Conservation (phyloP, 805 yeast genomes). For the Candida sakaeoensis region DNA sequence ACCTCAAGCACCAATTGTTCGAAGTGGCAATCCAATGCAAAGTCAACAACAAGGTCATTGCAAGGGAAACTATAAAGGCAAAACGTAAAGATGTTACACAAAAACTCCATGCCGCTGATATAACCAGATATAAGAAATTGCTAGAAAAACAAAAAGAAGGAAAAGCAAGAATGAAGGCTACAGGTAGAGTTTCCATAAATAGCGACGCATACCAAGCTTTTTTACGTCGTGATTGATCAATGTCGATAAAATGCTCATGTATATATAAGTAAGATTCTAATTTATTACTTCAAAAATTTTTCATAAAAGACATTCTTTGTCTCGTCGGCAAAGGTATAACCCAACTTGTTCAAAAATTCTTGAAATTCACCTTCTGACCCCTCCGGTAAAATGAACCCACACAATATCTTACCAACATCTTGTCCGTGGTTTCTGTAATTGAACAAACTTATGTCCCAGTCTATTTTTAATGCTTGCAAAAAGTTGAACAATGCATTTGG, state of each 20-base stretch:
- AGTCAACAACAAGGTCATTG: constrained; percentile 74
- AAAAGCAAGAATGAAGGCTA: constrained; percentile 74
- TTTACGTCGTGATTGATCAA: constrained; percentile 38
- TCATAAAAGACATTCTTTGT: constrained; percentile 83
- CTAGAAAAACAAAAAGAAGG: constrained; percentile 91
- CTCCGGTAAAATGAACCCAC: constrained; percentile 84
- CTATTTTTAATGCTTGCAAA: constrained; percentile 61
- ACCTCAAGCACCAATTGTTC: constrained; percentile 74
- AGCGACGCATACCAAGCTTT: constrained; percentile 90
- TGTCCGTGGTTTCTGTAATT: constrained; percentile 97
- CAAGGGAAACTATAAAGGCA: constrained; percentile 92
- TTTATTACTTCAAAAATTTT: constrained; percentile 52
- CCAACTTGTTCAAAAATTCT: constrained; percentile 63
- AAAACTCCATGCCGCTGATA: constrained; percentile 88
- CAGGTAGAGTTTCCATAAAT: constrained; percentile 74
- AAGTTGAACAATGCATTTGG: constrained; percentile 91
- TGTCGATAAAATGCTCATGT: background rate
- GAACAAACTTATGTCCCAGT: constrained; percentile 92
- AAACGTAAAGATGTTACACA: constrained; percentile 93
- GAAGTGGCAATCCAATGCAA: constrained; percentile 92
- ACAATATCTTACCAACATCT: constrained; percentile 88
- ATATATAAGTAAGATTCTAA: constrained; percentile 1
- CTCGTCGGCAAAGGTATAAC: constrained; percentile 77
- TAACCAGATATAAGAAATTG: constrained; percentile 83
- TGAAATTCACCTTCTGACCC: constrained; percentile 61